Evolutionary conservation across 2,329 filamentous ascomycete genomes (phyloP).

Genomic region (Colletotrichum costaricense): DNA sequence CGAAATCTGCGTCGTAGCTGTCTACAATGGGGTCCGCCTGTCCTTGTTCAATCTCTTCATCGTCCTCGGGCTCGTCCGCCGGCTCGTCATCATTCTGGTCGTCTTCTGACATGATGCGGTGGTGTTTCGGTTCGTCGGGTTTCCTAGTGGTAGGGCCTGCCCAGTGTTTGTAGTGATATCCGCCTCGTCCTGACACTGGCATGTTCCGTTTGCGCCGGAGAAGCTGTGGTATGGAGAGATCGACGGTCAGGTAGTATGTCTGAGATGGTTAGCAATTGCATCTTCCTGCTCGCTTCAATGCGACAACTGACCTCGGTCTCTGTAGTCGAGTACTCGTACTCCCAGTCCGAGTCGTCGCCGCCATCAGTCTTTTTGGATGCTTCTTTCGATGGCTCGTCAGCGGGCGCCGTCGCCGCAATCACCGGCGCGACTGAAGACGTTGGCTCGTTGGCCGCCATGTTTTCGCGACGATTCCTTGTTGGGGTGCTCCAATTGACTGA

Average conservation of each 20-base stretch:
- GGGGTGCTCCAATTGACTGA: neutral
- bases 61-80: conserved; percentile 37
- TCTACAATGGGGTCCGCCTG: conserved; percentile 33
- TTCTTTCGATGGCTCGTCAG: neutral
- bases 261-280: conserved; percentile 41
- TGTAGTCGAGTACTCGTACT: conserved; percentile 74
- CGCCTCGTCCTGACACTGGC: conserved; percentile 49
- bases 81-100: conserved; percentile 39
- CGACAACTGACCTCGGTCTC: conserved; percentile 65
- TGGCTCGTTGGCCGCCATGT: conserved; percentile 23
- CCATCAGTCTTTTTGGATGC: conserved; percentile 38
- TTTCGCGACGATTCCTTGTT: conserved; percentile 1
- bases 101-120: conserved; percentile 37
- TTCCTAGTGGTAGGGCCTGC: conserved; percentile 43
- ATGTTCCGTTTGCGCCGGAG: conserved; percentile 47
- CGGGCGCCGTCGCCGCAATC: conserved; percentile 14
- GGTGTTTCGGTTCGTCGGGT: conserved; percentile 34
- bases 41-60: conserved; percentile 40
- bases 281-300: neutral
- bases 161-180: conserved; percentile 59
- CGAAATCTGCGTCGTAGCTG: conserved; percentile 37
- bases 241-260: conserved; percentile 74
- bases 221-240: conserved; percentile 71
- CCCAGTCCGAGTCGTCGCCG: conserved; percentile 71
- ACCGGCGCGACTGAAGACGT: conserved; percentile 16